Conservation (phyloP, 371 early-diverging fungal genomes). For the Chytridiales sp. region DNA sequence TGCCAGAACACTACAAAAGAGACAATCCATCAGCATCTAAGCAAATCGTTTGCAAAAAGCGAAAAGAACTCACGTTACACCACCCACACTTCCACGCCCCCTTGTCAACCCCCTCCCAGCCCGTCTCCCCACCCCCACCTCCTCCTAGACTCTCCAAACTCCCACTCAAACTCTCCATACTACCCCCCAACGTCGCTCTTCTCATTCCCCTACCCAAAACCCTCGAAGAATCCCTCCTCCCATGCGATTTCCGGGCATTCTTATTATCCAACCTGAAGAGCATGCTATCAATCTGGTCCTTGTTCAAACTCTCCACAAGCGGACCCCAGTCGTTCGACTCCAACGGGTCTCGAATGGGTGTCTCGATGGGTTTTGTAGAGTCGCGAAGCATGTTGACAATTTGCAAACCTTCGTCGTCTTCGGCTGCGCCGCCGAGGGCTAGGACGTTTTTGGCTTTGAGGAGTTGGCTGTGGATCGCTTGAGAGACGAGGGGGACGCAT, state of each 20-base stretch:
- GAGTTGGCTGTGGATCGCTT: constrained; percentile 87
- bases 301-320: constrained; percentile 69
- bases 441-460: constrained; percentile 45
- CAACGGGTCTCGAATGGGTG: constrained; percentile 61
- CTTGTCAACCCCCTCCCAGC: constrained; percentile 1
- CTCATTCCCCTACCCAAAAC: too few relatives aligned
- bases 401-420: constrained; percentile 14
- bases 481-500: constrained; percentile 81
- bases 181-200: too few relatives aligned
- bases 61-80: too few relatives aligned
- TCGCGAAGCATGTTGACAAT: constrained; percentile 20
- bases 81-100: constrained; percentile 7
- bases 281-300: constrained; percentile 83
- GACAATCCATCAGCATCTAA: background rate
- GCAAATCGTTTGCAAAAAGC: background rate
- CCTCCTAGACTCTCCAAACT: too few relatives aligned
- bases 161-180: too few relatives aligned
- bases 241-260: too few relatives aligned
- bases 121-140: too few relatives aligned
- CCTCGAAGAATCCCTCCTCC: too few relatives aligned
- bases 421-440: constrained; percentile 44
- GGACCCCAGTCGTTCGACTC: constrained; percentile 80
- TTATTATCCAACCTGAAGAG: too few relatives aligned
- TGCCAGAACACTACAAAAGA: constrained; percentile 16
- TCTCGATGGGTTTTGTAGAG: constrained; percentile 15